Percentiles rank a stretch among this genome's conserved stretches.
phyloP scores from a whole-genome alignment of 345 rosid species.

The Salix caprea region DNA sequence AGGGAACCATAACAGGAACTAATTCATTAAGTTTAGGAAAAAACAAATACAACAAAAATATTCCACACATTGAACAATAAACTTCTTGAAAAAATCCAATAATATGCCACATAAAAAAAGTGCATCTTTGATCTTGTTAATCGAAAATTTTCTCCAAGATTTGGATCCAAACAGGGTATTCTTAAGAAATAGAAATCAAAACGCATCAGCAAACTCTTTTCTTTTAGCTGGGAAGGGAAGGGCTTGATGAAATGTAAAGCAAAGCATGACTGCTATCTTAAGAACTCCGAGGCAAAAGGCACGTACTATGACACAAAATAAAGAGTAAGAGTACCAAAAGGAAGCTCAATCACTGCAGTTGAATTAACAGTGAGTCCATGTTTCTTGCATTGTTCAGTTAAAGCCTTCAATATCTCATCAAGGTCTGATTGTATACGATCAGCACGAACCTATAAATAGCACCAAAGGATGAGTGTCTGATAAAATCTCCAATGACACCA shows the following conservation, averaged over 20 bases:
- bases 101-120: neutral
- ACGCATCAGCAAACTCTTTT: neutral
- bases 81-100: neutral
- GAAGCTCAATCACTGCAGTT: constrained; percentile 77
- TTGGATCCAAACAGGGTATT: neutral
- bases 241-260: neutral
- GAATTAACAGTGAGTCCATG: constrained; percentile 76
- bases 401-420: constrained; percentile 79
- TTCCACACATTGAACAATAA: neutral
- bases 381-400: constrained; percentile 77
- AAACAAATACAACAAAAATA: neutral
- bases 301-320: neutral
- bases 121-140: neutral
- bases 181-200: neutral
- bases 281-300: neutral
- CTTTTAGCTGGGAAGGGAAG: neutral
- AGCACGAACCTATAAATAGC: constrained; percentile 72
- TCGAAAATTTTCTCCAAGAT: neutral
- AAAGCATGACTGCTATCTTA: neutral
- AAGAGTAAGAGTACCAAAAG: constrained; percentile 48
- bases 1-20: neutral
- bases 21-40: neutral
- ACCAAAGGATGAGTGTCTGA: constrained; percentile 14
- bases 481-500: constrained; percentile 7
- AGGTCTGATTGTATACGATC: constrained; percentile 94